Conservation (phyloP, 75 land plant genomes). For the Pinus albicaulis region DNA sequence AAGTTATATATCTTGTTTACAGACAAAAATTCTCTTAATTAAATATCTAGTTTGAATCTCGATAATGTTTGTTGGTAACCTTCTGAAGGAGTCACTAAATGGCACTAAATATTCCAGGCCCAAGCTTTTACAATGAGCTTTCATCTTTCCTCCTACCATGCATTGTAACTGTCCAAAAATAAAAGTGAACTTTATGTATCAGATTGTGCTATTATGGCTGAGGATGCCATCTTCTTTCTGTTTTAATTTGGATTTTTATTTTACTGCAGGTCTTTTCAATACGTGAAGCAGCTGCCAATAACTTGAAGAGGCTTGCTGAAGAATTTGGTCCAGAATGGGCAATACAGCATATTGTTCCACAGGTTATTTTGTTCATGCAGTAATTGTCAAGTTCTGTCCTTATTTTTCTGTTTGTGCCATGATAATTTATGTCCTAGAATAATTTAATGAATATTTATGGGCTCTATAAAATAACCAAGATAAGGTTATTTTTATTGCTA, state of each 20-base stretch:
- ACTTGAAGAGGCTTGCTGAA: conserved; percentile 95
- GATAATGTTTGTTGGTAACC: not conserved
- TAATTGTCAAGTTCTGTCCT: not conserved
- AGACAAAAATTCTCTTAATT: not conserved
- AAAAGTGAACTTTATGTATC: not conserved
- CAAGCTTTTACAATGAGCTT: too few species aligned
- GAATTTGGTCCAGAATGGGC: conserved; percentile 99
- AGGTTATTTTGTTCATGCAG: conserved; percentile 44
- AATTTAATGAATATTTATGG: not conserved
- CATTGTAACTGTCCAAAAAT: not conserved
- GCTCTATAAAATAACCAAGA: not conserved
- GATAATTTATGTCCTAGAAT: not conserved
- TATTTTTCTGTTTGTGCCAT: not conserved
- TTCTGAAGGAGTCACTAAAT: too few species aligned
- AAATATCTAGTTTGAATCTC: not conserved
- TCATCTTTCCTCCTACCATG: too few species aligned
- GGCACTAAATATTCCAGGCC: too few species aligned
- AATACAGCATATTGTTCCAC: conserved; percentile 91
- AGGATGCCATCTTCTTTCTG: not conserved
- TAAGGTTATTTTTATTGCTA: too few species aligned
- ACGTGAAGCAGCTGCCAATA: conserved; percentile 98
- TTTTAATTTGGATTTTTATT: not conserved
- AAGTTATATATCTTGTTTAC: too few species aligned
- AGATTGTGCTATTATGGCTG: not conserved
- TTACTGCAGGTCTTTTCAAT: conserved; percentile 88